Base-by-base conservation (phyloP, 441 rosid species). In the Jatropha podagrica region DNA sequence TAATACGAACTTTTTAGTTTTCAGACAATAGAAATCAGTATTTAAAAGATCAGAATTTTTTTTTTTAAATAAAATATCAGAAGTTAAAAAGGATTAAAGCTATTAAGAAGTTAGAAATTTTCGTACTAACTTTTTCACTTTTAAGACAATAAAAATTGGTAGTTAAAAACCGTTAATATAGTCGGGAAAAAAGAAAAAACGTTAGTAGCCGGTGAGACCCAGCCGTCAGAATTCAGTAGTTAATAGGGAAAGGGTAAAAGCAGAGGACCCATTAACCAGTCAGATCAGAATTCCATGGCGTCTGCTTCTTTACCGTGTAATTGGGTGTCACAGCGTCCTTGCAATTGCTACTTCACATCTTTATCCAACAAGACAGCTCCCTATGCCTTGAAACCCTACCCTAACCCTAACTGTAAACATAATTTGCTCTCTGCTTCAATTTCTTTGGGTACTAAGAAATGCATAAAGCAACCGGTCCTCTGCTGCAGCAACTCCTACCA, bases 211-310 rank as follows among this genome's bases (percentile, higher is more conserved):
- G 44, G 4, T 62, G 23, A 60, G 3, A 26, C 0, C 64, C 64
- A 27, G 38, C 40, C 2, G 58, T 58, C 27, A 4, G 3, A 10
- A 26, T 13, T 14, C 51, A 4, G 3, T 17, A 46, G 1, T 0
- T n/a, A 51, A 7, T 1, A 17, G 6, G 23, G 5, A 11, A 8
- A 23, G 2, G 12, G 32, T 32, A 38, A 73, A 38, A 26, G 7
- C 13, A 4, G 41, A 58, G 44, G 20, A 11, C 13, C 32, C 8
- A 18, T 4, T 27, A 32, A 42, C 12, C 20, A 76, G 55, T 7
- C 65, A 46, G 72, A 78, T 85, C 86, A 64, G 60, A 70, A 81
- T 81, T 40, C 60, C 76, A 90, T 90, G 94, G 94, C 92, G 61
- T 83, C 86, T 56, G 65, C 83, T 79, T 76, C 87, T 60, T 83